Base-by-base conservation (phyloP, 2,329 filamentous ascomycete species). In the Talaromyces sp. region DNA sequence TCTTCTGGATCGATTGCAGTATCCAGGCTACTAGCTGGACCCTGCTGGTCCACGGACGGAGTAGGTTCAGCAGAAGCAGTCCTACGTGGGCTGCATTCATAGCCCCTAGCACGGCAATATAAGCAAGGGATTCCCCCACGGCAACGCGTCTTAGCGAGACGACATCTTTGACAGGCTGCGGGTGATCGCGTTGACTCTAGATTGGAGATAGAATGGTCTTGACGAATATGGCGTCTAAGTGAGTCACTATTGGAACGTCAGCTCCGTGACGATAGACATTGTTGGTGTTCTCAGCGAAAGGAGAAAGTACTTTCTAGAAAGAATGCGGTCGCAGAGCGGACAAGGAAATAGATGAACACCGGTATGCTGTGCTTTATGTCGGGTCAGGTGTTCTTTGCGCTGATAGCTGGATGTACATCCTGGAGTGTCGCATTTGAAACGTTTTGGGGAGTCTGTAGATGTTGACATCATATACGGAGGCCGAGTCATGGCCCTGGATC, bases 371-470 rank as follows among this genome's bases (percentile, higher is more conserved):
- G 33, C 32, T 43, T 54, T 39, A 39, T 69, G 65, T 20, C 65
- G 63, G 5, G 35, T 50, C 3, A 68, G 44, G 37, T 69, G 66
- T 45, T 65, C 60, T 46, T 60, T 68, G 6, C 62, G 64, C 36
- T 40, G 57, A 22, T 68, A 68, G 6, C 50, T 62, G 2, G 60
- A 60, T 16, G 42, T 57, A 44, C 65, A 66, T 7, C 54, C 49
- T 20, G 56, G 51, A 47, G 57, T 57, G 8, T 24, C 17, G 20
- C 61, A 63, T 17, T 30, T n/a, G 29, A 48, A 16, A 16, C 29
- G 14, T n/a, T 16, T 3, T 14, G 13, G 10, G 4, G 40, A 30
- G 4, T 30, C 5, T 22, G 4, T 4, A 19, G 39, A 27, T 9
- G 24, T 4, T 5, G 24, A 5, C 24, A 27, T 27, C 4, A 27